Conservation (phyloP, 2,329 filamentous ascomycete genomes). For the Monilinia polystroma region DNA sequence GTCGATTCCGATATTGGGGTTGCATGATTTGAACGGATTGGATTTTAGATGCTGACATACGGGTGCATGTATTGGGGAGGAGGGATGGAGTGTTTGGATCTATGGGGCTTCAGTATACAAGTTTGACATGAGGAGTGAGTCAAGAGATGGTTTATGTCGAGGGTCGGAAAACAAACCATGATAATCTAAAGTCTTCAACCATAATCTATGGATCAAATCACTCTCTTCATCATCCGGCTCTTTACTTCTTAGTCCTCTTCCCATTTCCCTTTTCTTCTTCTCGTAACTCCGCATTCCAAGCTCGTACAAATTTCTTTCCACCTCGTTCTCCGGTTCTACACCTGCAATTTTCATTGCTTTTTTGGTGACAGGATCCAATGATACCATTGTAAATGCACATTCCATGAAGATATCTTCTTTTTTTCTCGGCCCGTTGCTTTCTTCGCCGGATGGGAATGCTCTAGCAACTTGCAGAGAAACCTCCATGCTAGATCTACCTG, state of each 20-base stretch:
- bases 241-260: conserved; percentile 59
- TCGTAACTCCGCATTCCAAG: conserved; percentile 65
- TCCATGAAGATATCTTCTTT: conserved; percentile 65
- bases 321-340: conserved; percentile 57
- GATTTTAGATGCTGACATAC: conserved; percentile 62
- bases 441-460: conserved; percentile 42
- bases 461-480: conserved; percentile 68
- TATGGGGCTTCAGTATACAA: background rate
- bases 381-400: conserved; percentile 75
- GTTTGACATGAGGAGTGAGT: background rate
- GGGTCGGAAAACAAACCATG: conserved; percentile 39
- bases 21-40: conserved; percentile 72
- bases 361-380: conserved; percentile 64
- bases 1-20: conserved; percentile 65
- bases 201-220: conserved; percentile 67
- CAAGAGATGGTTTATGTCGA: background rate
- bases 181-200: conserved; percentile 64
- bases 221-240: conserved; percentile 69
- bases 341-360: conserved; percentile 62
- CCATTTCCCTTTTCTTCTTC: conserved; percentile 60
- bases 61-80: conserved; percentile 57
- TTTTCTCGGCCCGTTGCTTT: conserved; percentile 50
- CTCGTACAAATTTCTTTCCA: conserved; percentile 60
- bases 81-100: conserved; percentile 55
- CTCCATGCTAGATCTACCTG: conserved; percentile 67